Percentiles rank a stretch among this genome's conserved stretches.
These are phyloP conservation scores for Santalum album DNA, from an alignment of 164 flowering plant species.

Conservation along the genomic window DNA sequence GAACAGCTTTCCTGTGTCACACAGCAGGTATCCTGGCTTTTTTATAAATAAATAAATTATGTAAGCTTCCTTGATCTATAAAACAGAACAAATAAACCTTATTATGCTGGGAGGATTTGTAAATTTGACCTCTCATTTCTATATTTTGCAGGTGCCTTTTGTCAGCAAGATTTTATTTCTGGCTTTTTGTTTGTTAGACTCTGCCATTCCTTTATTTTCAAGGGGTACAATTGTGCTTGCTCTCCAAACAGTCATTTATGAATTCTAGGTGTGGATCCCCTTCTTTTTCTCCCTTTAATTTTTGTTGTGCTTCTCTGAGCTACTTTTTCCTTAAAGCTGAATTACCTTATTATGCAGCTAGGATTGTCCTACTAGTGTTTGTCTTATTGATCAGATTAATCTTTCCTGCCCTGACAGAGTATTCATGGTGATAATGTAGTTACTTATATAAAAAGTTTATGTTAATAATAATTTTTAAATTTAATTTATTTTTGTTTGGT, in stretches of 20 bases:
- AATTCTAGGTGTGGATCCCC: constrained; percentile 62
- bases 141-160: constrained; percentile 65
- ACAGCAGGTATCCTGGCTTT: no score
- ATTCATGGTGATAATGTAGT: constrained; percentile 50
- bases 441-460: neutral
- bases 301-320: neutral
- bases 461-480: neutral
- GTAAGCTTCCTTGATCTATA: no score
- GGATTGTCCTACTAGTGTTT: constrained; percentile 23
- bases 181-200: constrained; percentile 50
- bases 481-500: no score
- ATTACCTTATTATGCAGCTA: constrained; percentile 36
- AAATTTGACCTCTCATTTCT: neutral
- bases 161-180: constrained; percentile 68
- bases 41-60: no score
- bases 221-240: constrained; percentile 47
- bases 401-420: constrained; percentile 93
- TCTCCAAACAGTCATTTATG: constrained; percentile 79
- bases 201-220: constrained; percentile 59
- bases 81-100: no score
- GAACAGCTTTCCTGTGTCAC: no score
- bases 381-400: constrained; percentile 67
- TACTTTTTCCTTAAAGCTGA: constrained; percentile 3
- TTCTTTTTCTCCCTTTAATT: constrained; percentile 3
- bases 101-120: no score